Evolutionary conservation across 2,329 filamentous ascomycete genomes (phyloP).

Genomic region (Colletotrichum theobromicola): DNA sequence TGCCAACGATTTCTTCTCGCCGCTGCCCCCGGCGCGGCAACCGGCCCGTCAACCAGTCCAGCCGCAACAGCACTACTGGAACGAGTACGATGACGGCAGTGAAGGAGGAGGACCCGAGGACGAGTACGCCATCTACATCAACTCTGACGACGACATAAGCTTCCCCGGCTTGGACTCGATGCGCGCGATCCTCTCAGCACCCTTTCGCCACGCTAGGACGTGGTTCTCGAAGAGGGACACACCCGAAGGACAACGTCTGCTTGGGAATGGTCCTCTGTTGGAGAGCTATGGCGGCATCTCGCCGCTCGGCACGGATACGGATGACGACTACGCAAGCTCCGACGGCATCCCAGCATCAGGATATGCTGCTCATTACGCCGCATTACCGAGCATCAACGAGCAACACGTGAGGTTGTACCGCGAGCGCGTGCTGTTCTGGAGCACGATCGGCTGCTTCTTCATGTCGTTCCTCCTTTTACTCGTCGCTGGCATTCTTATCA

Average conservation of each 20-base stretch:
- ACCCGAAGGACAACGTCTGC: neutral
- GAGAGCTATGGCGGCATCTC: slow-evolving; percentile 24
- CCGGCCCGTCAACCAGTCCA: slow-evolving; percentile 29
- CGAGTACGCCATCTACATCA: slow-evolving; percentile 75
- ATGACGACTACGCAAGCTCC: slow-evolving; percentile 57
- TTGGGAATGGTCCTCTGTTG: slow-evolving; percentile 7
- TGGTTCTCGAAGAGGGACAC: slow-evolving; percentile 47
- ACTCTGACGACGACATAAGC: slow-evolving; percentile 65
- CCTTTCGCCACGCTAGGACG: slow-evolving; percentile 54
- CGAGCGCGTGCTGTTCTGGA: slow-evolving; percentile 61
- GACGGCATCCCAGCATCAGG: slow-evolving; percentile 53
- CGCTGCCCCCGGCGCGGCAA: slow-evolving; percentile 1
- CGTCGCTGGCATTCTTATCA: slow-evolving; percentile 69
- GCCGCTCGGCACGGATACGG: slow-evolving; percentile 40
- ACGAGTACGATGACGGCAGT: slow-evolving; percentile 85
- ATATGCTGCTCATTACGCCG: slow-evolving; percentile 60
- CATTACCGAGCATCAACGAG: slow-evolving; percentile 56
- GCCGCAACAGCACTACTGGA: slow-evolving; percentile 70
- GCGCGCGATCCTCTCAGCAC: slow-evolving; percentile 53
- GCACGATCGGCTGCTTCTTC: slow-evolving; percentile 58
- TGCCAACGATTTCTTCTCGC: slow-evolving; percentile 9
- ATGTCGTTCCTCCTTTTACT: slow-evolving; percentile 68
- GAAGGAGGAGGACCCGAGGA: slow-evolving; percentile 62
- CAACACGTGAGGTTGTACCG: slow-evolving; percentile 55
- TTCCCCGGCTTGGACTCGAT: slow-evolving; percentile 71